A percentile compares a stretch with the other conserved stretches of the same genome.
Evolutionary conservation across 129 eudicot genomes (phyloP).

Genomic region (Artemisia argyi): DNA sequence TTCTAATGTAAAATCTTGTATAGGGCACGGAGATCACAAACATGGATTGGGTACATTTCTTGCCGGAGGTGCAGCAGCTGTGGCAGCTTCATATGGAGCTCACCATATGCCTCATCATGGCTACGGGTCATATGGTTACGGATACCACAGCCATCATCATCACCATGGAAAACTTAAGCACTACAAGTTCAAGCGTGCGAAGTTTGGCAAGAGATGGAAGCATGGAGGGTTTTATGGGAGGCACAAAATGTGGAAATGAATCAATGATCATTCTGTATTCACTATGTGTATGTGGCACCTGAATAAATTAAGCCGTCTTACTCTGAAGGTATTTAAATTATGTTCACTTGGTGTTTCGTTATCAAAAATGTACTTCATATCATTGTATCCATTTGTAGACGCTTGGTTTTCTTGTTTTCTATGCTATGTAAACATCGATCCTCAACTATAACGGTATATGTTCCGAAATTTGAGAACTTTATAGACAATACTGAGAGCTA

Average conservation of each 20-base stretch:
- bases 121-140: conserved; percentile 33
- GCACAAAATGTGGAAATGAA: conserved; percentile 39
- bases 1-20: conserved; percentile 12
- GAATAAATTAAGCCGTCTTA: neutral
- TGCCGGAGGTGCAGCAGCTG: conserved; percentile 39
- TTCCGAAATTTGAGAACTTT: neutral
- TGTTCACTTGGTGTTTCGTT: neutral
- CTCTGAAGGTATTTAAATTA: neutral
- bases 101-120: conserved; percentile 19
- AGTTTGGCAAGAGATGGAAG: conserved; percentile 37
- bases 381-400: neutral
- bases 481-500: neutral
- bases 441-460: neutral
- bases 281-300: neutral
- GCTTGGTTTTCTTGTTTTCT: too few species aligned
- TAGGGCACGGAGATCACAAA: conserved; percentile 33
- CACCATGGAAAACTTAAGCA: conserved; percentile 35
- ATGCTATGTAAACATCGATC: neutral
- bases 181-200: conserved; percentile 31
- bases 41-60: conserved; percentile 37
- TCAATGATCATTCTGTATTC: too few species aligned
- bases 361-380: neutral
- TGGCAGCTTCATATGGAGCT: conserved; percentile 30
- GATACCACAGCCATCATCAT: conserved; percentile 27
- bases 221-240: conserved; percentile 32